Base-by-base conservation (phyloP, 2,329 filamentous ascomycete species). In the Boeremia lycopersici region DNA sequence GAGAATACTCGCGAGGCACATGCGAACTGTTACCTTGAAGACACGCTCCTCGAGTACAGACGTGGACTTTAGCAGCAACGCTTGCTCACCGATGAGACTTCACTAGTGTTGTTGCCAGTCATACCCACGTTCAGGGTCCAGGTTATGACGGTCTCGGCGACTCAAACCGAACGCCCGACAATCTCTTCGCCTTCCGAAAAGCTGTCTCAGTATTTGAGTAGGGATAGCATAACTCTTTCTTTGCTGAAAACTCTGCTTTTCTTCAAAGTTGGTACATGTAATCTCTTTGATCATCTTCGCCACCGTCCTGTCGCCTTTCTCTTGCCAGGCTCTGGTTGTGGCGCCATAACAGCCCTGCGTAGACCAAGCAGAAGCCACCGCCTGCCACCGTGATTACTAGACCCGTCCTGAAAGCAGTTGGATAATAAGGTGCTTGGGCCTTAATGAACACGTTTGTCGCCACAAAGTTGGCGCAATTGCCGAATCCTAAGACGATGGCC, bases 381-480 rank as follows among this genome's bases (percentile, higher is more conserved):
- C 71, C 76, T 0, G 57, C 58, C 17, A 68, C 40, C 2, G 69
- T 69, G 12, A 72, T 34, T 2, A 65, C 68, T 76, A 77, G 78
- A 1, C 68, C 68, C 8, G 68, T 70, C 30, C 60, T 55, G 45
- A 69, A 72, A 6, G 65, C 69, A 3, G 64, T 67, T 0, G 65
- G 67, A 43, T 72, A 72, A 43, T 53, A 60, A 2, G 69, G 69
- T 29, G 60, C 56, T 43, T 72, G 64, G 1, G 30, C 46, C 49
- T 65, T 69, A 36, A 70, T 64, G 52, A 72, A 72, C 6, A 71
- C 67, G 36, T 72, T 72, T 2, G 56, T 81, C n/a, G 84, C 81
- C 0, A 85, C 74, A 36, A 86, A 83, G 11, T 83, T 83, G 4
- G 83, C 84, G 7, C 81, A 74, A 3, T 82, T 85, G 2, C 83